Conservation (phyloP, 176 grass and related monocot genomes). For the Paspalum vaginatum region DNA sequence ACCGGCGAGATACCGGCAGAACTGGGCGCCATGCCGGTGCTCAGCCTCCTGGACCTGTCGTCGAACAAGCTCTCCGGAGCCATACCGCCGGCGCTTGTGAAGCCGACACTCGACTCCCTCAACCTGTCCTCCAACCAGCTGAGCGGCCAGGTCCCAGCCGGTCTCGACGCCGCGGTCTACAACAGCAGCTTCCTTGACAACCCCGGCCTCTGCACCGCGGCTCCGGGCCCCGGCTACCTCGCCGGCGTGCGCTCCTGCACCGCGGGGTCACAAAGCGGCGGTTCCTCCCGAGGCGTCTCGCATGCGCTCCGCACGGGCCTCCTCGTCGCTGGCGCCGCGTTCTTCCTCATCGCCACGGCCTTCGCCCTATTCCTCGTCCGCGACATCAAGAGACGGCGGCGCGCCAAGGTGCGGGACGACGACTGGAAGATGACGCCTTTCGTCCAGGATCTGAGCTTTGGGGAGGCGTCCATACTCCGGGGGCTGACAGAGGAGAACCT, state of each 20-base stretch:
- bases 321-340: conserved; percentile 39
- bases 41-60: conserved; percentile 72
- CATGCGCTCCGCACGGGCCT: conserved; percentile 53
- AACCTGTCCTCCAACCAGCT: conserved; percentile 88
- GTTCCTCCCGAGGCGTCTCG: conserved; percentile 43
- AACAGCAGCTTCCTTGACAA: conserved; percentile 73
- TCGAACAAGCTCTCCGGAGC: conserved; percentile 67
- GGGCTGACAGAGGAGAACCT: conserved; percentile 72
- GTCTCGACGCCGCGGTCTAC: conserved; percentile 44
- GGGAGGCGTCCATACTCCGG: conserved; percentile 46
- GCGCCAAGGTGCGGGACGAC: conserved; percentile 24
- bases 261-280: neutral
- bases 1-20: conserved; percentile 60
- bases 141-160: conserved; percentile 56
- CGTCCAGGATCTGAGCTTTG: conserved; percentile 57
- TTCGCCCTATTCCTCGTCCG: conserved; percentile 46
- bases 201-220: conserved; percentile 62
- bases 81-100: conserved; percentile 53
- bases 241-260: conserved; percentile 52
- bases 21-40: conserved; percentile 47
- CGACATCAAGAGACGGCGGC: conserved; percentile 45
- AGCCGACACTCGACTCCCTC: conserved; percentile 42
- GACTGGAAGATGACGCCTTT: conserved; percentile 83
- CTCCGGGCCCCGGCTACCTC: conserved; percentile 1
- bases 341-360: conserved; percentile 39